Percentiles rank a stretch among this genome's conserved stretches.
Conservation (phyloP, 164 flowering plant genomes). For the Tinospora cordifolia region DNA sequence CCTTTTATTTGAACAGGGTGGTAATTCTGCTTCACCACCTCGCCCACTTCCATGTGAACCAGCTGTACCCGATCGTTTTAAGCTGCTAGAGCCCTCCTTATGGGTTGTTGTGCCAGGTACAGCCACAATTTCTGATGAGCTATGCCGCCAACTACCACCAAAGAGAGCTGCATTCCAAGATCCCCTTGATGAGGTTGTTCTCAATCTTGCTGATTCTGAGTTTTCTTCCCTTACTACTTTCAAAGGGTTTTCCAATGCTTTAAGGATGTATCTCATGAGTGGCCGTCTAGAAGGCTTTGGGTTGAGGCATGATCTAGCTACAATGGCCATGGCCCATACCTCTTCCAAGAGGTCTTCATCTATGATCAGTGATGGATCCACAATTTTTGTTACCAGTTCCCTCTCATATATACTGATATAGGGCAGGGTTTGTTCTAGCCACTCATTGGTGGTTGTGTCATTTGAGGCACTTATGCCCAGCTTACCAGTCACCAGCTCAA, state of each 20-base stretch:
- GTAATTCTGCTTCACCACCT: constrained; percentile 28
- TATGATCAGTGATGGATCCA: constrained; percentile 64
- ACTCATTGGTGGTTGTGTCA: constrained; percentile 44
- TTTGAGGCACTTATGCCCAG: constrained; percentile 60
- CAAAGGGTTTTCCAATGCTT: constrained; percentile 79
- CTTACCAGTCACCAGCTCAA: constrained; percentile 82
- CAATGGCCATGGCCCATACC: constrained; percentile 95
- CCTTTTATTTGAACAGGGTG: constrained; percentile 55
- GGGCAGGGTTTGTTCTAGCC: constrained; percentile 58
- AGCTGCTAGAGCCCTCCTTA: constrained; percentile 42
- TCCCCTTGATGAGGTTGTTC: constrained; percentile 73
- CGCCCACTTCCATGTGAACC: constrained; percentile 63
- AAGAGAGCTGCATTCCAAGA: constrained; percentile 93
- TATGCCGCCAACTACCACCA: constrained; percentile 93
- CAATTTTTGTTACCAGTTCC: constrained; percentile 59
- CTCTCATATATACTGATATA: constrained; percentile 63
- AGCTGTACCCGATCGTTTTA: constrained; percentile 36
- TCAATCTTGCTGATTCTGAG: constrained; percentile 57
- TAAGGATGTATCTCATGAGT: constrained; percentile 63
- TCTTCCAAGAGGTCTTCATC: constrained; percentile 82
- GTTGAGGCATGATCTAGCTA: constrained; percentile 76
- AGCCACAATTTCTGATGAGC: constrained; percentile 51
- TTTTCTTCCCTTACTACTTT: constrained; percentile 75
- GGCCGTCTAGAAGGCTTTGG: constrained; percentile 79
- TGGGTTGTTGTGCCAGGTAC: constrained; percentile 23